Percentiles rank a stretch among this genome's conserved stretches.
Evolutionary conservation across 2,329 filamentous ascomycete genomes (phyloP).

Genomic region (Chaetomium sp.): DNA sequence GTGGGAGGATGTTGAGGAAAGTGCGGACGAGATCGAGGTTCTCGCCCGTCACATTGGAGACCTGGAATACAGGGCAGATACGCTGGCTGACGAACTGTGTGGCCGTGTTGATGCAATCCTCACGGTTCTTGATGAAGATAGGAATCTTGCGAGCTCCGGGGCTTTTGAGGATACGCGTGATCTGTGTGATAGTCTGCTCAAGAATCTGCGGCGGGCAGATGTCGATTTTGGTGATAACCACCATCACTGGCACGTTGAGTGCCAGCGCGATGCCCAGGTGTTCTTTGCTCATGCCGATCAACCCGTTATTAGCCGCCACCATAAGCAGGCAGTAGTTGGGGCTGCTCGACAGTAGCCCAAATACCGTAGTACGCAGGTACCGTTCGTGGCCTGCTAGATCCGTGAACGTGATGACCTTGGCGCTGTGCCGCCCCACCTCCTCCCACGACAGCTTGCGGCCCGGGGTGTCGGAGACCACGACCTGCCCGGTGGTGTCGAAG

Average conservation of each 20-base stretch:
- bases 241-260: slow-evolving; percentile 95
- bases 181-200: slow-evolving; percentile 84
- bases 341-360: slow-evolving; percentile 87
- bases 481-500: slow-evolving; percentile 79
- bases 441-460: slow-evolving; percentile 88
- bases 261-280: slow-evolving; percentile 92
- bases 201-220: slow-evolving; percentile 95
- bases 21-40: slow-evolving; percentile 83
- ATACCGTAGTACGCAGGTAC: slow-evolving; percentile 92
- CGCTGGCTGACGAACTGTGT: slow-evolving; percentile 92
- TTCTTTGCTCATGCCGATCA: slow-evolving; percentile 98
- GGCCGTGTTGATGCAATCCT: slow-evolving; percentile 91
- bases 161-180: slow-evolving; percentile 88
- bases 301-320: slow-evolving; percentile 95
- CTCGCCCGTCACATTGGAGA: slow-evolving; percentile 94
- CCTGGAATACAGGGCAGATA: slow-evolving; percentile 95
- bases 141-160: slow-evolving; percentile 92
- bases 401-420: slow-evolving; percentile 95
- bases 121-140: slow-evolving; percentile 84
- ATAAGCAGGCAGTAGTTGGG: slow-evolving; percentile 97
- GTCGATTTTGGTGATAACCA: slow-evolving; percentile 95
- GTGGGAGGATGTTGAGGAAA: slow-evolving; percentile 91
- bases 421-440: slow-evolving; percentile 88
- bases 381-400: slow-evolving; percentile 93
- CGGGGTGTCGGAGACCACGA: slow-evolving; percentile 73